Base-by-base conservation (phyloP, 2,329 filamentous ascomycete genomes). In the Pseudogymnoascus sp. region DNA sequence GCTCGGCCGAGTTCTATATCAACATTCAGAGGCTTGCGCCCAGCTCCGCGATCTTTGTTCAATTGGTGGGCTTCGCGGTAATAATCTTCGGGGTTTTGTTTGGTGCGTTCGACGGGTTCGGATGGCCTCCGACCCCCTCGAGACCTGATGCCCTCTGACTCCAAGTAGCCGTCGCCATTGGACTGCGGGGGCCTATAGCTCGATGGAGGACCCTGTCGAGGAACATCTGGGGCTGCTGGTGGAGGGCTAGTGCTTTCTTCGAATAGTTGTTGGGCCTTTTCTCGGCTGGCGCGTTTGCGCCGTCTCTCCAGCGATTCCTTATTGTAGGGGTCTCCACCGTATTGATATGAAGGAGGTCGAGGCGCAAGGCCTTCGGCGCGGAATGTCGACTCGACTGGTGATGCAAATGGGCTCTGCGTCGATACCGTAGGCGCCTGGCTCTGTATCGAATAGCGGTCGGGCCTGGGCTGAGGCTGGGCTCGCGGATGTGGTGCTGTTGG, bases 221-320 rank as follows among this genome's bases (percentile, higher is more conserved):
- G 84, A 28, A 80, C 82, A 67, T 89, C 86, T 66, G 87, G 84
- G 35, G 82, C 84, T 59, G 78, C 76, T 16, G 84, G 80, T 9
- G 75, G 78, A 49, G 76, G 71, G 45, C 33, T 19, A 64, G 12
- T 28, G 62, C 59, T 9, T 62, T 62, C 8, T 63, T 61, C 39
- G 77, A 75, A 65, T 74, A 66, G 12, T 74, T 72, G 63, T 16
- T 77, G 72, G 42, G 79, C 77, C 63, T 77, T 76, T 64, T 76
- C 75, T 63, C 73, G 76, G 66, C 73, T 77, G 55, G 75, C 73
- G 61, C 77, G 76, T 65, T 76, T 74, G 64, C 75, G 72, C 61
- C 77, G 75, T 68, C 74, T 79, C 64, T 79, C 78, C 42, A 73
- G 60, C 55, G 75, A 74, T 60, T 81, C 78, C 61, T 75, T 75